A percentile compares a stretch with the other conserved stretches of the same genome.
phyloP scores from a whole-genome alignment of 1,284 basidiomycete species.

The Flammula alnicola region DNA sequence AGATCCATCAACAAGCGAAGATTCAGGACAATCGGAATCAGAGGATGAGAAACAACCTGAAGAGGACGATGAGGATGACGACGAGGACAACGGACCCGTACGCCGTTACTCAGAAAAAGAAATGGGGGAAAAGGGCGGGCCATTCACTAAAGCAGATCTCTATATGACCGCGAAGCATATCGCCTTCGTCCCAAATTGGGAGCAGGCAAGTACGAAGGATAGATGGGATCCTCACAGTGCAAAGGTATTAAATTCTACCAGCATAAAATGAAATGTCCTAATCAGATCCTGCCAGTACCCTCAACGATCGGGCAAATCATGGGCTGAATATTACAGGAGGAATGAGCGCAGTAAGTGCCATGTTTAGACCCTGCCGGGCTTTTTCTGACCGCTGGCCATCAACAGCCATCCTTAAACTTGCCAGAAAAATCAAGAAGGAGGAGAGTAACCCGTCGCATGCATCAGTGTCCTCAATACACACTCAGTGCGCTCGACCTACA shows the following conservation, averaged over 20 bases:
- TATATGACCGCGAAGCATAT: conserved; percentile 62
- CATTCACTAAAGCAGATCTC: conserved; percentile 61
- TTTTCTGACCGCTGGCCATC: conserved; percentile 4
- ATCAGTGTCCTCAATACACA: conserved; percentile 25
- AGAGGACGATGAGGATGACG: conserved; percentile 35
- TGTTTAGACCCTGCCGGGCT: not conserved
- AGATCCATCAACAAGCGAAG: conserved; percentile 44
- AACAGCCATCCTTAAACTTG: conserved; percentile 42
- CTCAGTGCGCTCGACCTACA: conserved; percentile 32
- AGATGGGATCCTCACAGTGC: conserved; percentile 58
- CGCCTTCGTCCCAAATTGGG: conserved; percentile 50
- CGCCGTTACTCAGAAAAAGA: conserved; percentile 46
- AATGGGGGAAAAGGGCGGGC: conserved; percentile 54
- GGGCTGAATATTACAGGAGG: conserved; percentile 61
- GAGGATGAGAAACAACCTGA: conserved; percentile 35
- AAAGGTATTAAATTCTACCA: conserved; percentile 40
- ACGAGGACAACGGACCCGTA: conserved; percentile 36
- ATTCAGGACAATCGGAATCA: conserved; percentile 26
- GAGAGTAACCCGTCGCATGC: conserved; percentile 18
- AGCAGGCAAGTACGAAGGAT: conserved; percentile 42
- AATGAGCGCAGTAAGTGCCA: conserved; percentile 48
- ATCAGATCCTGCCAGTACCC: conserved; percentile 40
- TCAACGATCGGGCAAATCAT: conserved; percentile 58
- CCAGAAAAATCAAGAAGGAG: conserved; percentile 38
- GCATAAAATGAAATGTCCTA: not conserved